A percentile compares a stretch with the other conserved stretches of the same genome.
Evolutionary conservation across 1,284 basidiomycete species (phyloP).

Genomic region (Cutaneotrichosporon arboriforme): DNA sequence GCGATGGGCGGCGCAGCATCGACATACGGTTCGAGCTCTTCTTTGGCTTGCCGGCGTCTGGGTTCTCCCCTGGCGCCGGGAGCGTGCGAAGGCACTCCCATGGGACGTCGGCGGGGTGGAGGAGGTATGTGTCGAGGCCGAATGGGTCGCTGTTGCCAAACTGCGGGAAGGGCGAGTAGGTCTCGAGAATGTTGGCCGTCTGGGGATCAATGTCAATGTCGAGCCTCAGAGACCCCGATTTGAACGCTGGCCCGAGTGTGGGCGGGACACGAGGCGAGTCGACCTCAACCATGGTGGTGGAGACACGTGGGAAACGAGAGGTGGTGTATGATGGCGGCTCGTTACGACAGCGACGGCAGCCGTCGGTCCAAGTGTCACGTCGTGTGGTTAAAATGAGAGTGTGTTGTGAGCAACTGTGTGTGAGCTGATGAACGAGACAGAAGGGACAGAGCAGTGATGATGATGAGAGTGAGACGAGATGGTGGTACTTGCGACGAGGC

Average conservation of each 20-base stretch:
- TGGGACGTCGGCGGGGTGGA: conserved; percentile 33
- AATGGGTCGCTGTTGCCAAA: conserved; percentile 37
- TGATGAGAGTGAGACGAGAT: no score
- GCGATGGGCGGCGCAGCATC: conserved; percentile 19
- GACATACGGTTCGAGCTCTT: neutral
- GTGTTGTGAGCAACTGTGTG: no score
- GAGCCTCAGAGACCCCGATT: neutral
- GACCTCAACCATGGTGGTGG: conserved; percentile 5
- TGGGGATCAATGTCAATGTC: conserved; percentile 5
- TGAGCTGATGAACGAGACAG: no score
- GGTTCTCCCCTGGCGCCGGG: conserved; percentile 7
- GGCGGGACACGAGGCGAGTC: conserved; percentile 8
- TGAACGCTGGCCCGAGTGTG: conserved; percentile 5
- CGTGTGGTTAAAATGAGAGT: no score
- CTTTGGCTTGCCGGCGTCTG: conserved; percentile 1
- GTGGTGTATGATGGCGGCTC: no score
- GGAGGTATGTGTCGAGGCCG: conserved; percentile 36
- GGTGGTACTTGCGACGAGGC: no score
- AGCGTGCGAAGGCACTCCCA: conserved; percentile 34
- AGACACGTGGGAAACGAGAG: neutral
- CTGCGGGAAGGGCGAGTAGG: conserved; percentile 42
- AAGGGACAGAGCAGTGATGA: no score
- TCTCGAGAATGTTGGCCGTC: conserved; percentile 10
- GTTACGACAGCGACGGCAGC: no score
- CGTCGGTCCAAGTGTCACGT: no score